Evolutionary conservation across 2,329 filamentous ascomycete genomes (phyloP).

Genomic region (Elsinoe australis): DNA sequence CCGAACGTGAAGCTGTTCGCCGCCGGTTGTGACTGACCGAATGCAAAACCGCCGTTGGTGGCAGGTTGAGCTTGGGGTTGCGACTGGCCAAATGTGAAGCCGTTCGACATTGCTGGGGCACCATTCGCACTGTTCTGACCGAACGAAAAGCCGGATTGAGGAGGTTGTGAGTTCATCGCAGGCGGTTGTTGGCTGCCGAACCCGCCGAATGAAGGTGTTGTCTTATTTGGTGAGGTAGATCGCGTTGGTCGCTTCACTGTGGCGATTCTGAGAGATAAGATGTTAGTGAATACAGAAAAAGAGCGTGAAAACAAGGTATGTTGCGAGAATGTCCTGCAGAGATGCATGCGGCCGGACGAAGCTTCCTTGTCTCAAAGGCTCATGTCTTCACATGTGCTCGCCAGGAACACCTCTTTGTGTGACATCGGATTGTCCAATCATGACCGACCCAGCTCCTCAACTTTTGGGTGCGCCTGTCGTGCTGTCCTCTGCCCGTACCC

Average conservation of each 20-base stretch:
- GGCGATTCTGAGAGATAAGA: not conserved
- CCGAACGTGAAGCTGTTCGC: conserved; percentile 18
- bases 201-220: conserved; percentile 10
- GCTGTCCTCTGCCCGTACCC: too few relatives aligned
- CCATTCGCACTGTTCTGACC: conserved; percentile 11
- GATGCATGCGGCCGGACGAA: too few relatives aligned
- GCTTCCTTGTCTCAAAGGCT: too few relatives aligned
- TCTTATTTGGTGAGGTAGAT: conserved; percentile 7
- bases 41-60: conserved; percentile 15
- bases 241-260: conserved; percentile 11
- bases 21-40: conserved; percentile 17
- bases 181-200: conserved; percentile 11
- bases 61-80: too few relatives aligned
- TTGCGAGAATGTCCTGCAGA: too few relatives aligned
- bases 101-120: not conserved
- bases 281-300: conserved; percentile 7
- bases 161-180: conserved; percentile 1
- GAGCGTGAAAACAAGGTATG: too few relatives aligned
- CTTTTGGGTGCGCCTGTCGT: too few relatives aligned
- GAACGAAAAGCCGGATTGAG: conserved; percentile 5
- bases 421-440: too few relatives aligned
- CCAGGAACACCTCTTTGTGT: too few relatives aligned
- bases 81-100: not conserved
- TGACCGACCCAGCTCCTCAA: too few relatives aligned
- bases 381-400: too few relatives aligned